Percentiles rank a stretch among this genome's conserved stretches.
These are phyloP conservation scores for Candida piceae DNA, from an alignment of 805 yeast species.

Conservation along the genomic window DNA sequence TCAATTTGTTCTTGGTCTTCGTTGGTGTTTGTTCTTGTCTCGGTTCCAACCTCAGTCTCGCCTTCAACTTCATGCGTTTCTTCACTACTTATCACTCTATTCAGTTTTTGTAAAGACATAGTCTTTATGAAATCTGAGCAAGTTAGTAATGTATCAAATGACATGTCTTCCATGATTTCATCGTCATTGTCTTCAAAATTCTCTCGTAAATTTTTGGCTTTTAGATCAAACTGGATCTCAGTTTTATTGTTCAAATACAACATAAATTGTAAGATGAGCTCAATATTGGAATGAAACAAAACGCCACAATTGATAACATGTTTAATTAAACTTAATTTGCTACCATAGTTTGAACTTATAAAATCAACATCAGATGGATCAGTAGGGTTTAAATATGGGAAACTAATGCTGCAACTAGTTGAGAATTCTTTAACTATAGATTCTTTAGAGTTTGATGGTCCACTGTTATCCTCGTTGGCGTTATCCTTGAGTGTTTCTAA, in stretches of 20 bases:
- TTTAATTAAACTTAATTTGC: slow-evolving; percentile 12
- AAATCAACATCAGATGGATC: slow-evolving; percentile 11
- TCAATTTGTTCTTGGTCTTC: too few relatives aligned
- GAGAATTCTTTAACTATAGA: neutral
- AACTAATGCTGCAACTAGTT: slow-evolving; percentile 2
- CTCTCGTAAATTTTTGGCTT: too few relatives aligned
- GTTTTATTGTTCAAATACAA: slow-evolving; percentile 2
- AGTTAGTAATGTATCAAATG: too few relatives aligned
- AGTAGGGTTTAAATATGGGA: slow-evolving; percentile 14
- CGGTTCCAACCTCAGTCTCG: too few relatives aligned
- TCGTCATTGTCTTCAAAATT: too few relatives aligned
- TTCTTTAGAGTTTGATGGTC: neutral
- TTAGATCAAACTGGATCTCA: slow-evolving; percentile 2
- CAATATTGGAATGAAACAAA: slow-evolving; percentile 4
- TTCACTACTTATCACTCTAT: too few relatives aligned
- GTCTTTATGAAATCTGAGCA: too few relatives aligned
- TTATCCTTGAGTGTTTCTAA: neutral
- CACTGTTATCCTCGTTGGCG: neutral
- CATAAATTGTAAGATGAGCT: slow-evolving; percentile 1
- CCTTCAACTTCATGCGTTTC: too few relatives aligned
- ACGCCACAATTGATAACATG: neutral
- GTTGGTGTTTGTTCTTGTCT: too few relatives aligned
- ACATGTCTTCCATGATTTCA: too few relatives aligned
- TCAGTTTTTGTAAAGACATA: too few relatives aligned
- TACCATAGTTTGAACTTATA: slow-evolving; percentile 7